These are phyloP conservation scores for Pseudozyma hubeiensis DNA, from an alignment of 1,284 basidiomycete species.

Conservation along the genomic window DNA sequence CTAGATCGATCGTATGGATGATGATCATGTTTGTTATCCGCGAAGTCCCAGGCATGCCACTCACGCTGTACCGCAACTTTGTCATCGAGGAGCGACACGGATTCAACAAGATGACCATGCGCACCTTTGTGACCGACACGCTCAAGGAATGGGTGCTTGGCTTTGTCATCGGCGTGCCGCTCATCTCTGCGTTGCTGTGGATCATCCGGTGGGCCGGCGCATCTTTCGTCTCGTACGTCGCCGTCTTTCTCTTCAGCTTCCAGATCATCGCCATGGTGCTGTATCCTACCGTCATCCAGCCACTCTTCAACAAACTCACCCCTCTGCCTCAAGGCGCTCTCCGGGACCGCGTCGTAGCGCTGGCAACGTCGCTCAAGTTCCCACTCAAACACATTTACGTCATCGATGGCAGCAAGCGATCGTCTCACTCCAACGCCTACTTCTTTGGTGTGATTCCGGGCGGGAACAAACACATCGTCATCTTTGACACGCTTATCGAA, in stretches of 20 bases:
- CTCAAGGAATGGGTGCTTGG: slow-evolving; percentile 83
- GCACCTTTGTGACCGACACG: slow-evolving; percentile 77
- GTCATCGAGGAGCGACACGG: slow-evolving; percentile 94
- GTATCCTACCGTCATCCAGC: slow-evolving; percentile 82
- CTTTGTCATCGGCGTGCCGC: slow-evolving; percentile 83
- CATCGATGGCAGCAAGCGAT: slow-evolving; percentile 95
- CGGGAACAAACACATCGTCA: slow-evolving; percentile 75
- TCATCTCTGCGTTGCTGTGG: slow-evolving; percentile 86
- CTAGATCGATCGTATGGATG: slow-evolving; percentile 82
- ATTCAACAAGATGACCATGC: slow-evolving; percentile 91
- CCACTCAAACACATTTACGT: slow-evolving; percentile 94
- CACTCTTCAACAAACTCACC: slow-evolving; percentile 95
- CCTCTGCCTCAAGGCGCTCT: slow-evolving; percentile 74
- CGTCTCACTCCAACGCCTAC: slow-evolving; percentile 88
- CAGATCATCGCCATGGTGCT: slow-evolving; percentile 75
- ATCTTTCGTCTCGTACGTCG: slow-evolving; percentile 64
- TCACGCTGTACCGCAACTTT: slow-evolving; percentile 83
- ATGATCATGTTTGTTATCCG: slow-evolving; percentile 58
- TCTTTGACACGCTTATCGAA: slow-evolving; percentile 95
- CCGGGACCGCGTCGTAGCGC: slow-evolving; percentile 60
- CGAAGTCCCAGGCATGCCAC: slow-evolving; percentile 77
- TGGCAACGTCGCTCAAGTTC: slow-evolving; percentile 77
- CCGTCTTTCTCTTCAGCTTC: slow-evolving; percentile 72
- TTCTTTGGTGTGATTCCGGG: slow-evolving; percentile 67
- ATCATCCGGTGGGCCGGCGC: slow-evolving; percentile 90